A percentile compares a stretch with the other conserved stretches of the same genome.
Evolutionary conservation across 331 rosid species (phyloP).

Genomic region (Pyracantha coccinea): DNA sequence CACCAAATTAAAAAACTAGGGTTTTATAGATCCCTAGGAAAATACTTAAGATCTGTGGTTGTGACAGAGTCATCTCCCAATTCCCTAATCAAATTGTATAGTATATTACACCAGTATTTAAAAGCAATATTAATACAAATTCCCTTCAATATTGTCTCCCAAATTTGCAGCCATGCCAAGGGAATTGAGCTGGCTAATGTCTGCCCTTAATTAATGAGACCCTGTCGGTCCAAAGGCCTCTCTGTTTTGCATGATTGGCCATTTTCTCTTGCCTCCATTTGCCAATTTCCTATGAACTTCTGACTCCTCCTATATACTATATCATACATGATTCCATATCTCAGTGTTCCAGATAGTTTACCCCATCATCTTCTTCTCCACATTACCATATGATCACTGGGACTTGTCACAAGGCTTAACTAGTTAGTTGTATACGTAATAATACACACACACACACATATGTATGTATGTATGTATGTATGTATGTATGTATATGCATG

Average conservation of each 20-base stretch:
- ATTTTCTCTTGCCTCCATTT: background rate
- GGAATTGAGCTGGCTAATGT: slow-evolving; percentile 89
- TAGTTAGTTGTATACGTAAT: background rate
- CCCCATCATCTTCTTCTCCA: background rate
- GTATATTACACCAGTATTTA: background rate
- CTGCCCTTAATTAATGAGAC: slow-evolving; percentile 60
- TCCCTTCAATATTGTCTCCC: slow-evolving; percentile 34
- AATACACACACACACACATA: background rate
- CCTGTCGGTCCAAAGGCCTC: slow-evolving; percentile 38
- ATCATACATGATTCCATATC: slow-evolving; percentile 19
- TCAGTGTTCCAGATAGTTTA: slow-evolving; percentile 16
- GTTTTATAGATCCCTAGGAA: slow-evolving; percentile 15
- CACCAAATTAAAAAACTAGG: background rate
- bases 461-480: no score
- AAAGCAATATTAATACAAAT: background rate
- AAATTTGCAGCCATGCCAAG: slow-evolving; percentile 51
- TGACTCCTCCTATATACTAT: background rate
- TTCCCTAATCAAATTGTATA: background rate
- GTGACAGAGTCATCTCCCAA: slow-evolving; percentile 22
- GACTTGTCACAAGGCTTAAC: background rate
- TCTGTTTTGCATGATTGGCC: slow-evolving; percentile 21
- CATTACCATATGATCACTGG: slow-evolving; percentile 7
- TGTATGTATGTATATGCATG: background rate
- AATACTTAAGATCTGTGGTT: slow-evolving; percentile 22
- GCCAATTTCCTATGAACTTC: background rate